Evolutionary conservation across 345 rosid genomes (phyloP).

Genomic region (Brassica carinata): DNA sequence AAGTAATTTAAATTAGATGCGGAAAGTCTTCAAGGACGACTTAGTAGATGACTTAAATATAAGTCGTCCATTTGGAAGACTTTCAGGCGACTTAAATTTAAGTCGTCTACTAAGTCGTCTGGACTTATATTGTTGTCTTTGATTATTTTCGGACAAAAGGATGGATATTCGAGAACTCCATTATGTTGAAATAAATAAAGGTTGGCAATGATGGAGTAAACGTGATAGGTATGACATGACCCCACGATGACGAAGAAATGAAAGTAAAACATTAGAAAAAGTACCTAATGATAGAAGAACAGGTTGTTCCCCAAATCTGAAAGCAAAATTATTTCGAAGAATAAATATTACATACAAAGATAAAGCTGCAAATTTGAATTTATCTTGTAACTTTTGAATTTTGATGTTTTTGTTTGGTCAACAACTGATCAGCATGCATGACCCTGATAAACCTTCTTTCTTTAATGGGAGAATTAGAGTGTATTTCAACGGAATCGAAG

Average conservation of each 20-base stretch:
- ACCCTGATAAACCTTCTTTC: constrained; percentile 5
- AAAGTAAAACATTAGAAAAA: constrained; percentile 29
- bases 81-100: too few species aligned
- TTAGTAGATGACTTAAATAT: too few species aligned
- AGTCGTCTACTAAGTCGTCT: too few species aligned
- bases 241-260: constrained; percentile 47
- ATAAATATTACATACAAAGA: constrained; percentile 33
- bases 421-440: constrained; percentile 29
- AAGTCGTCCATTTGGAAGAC: too few species aligned
- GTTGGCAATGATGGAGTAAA: constrained; percentile 4
- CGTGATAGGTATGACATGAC: constrained; percentile 35
- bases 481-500: too few species aligned
- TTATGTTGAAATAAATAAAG: constrained; percentile 22
- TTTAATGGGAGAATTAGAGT: too few species aligned
- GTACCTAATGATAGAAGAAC: constrained; percentile 44
- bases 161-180: too few species aligned
- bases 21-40: too few species aligned
- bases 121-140: too few species aligned
- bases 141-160: too few species aligned
- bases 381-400: constrained; percentile 1
- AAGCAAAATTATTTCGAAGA: constrained; percentile 38
- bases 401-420: constrained; percentile 8
- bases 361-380: constrained; percentile 34
- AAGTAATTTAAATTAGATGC: too few species aligned
- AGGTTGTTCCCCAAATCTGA: constrained; percentile 51